These are phyloP conservation scores for Emericellopsis cladophorae DNA, from an alignment of 2,329 filamentous ascomycete species.

Conservation along the genomic window DNA sequence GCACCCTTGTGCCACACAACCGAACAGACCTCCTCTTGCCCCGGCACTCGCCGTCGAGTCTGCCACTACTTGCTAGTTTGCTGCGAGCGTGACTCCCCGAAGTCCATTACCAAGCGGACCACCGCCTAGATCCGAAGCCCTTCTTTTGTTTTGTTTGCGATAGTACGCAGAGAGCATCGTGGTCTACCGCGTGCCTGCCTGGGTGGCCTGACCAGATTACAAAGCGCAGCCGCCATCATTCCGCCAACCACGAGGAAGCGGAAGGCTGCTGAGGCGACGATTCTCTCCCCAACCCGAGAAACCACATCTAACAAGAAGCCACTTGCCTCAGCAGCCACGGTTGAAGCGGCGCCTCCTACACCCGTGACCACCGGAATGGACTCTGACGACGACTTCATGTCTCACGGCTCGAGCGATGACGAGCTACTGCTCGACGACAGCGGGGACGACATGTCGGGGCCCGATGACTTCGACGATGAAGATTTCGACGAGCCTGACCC, in stretches of 20 bases:
- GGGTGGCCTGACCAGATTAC: no score
- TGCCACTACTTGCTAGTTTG: no score
- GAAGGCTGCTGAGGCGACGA: constrained; percentile 54
- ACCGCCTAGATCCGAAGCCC: no score
- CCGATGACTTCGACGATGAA: constrained; percentile 38
- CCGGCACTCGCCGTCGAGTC: no score
- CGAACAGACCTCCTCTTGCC: no score
- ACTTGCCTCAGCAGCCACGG: constrained; percentile 37
- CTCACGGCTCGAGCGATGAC: constrained; percentile 61
- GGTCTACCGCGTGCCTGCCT: no score
- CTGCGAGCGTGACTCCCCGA: no score
- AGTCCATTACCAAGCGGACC: no score
- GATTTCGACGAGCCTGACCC: constrained; percentile 38
- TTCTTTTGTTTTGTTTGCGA: no score
- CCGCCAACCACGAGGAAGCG: constrained; percentile 46
- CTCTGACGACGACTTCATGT: constrained; percentile 91
- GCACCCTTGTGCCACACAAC: no score
- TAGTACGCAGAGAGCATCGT: no score
- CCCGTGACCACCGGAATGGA: constrained; percentile 66
- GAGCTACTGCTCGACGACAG: constrained; percentile 66
- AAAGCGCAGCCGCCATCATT: constrained; percentile 34
- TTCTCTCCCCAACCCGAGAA: constrained; percentile 29
- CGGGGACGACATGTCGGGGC: constrained; percentile 53
- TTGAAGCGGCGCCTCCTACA: constrained; percentile 38
- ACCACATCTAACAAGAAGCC: constrained; percentile 39